phyloP scores from a whole-genome alignment of 345 rosid species.

The Salix arbutifolia region DNA sequence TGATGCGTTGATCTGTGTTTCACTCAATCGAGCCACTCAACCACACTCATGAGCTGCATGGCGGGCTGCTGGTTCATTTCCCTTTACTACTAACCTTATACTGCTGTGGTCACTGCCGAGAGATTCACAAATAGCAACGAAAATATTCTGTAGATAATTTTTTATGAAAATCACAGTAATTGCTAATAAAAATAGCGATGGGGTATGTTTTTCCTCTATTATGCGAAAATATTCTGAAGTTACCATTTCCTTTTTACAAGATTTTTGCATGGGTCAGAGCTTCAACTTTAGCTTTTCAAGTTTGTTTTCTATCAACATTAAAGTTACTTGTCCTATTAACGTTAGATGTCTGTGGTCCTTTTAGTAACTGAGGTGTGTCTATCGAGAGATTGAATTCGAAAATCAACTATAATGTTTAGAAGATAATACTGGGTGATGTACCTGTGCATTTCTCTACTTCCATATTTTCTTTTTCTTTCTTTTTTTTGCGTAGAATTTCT shows the following conservation, averaged over 20 bases:
- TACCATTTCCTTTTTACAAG: not conserved
- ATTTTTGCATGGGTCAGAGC: not conserved
- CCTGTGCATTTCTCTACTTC: slow-evolving; percentile 34
- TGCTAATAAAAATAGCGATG: no score
- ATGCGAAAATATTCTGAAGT: not conserved
- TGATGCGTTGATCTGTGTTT: no score
- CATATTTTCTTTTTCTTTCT: not conserved
- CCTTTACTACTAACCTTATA: no score
- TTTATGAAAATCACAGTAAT: no score
- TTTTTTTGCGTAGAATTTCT: no score
- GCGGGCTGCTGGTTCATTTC: no score
- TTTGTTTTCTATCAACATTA: not conserved
- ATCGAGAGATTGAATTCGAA: slow-evolving; percentile 57
- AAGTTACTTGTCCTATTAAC: not conserved
- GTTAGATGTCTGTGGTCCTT: not conserved
- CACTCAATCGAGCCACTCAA: no score
- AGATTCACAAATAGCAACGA: no score
- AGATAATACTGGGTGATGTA: slow-evolving; percentile 45
- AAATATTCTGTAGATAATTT: no score
- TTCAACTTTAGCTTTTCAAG: no score
- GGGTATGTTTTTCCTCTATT: not conserved
- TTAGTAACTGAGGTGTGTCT: not conserved
- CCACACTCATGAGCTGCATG: no score
- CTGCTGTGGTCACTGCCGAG: no score
- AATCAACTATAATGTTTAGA: slow-evolving; percentile 59